phyloP scores from a whole-genome alignment of 441 rosid species.

The Eutrema salsugineum region DNA sequence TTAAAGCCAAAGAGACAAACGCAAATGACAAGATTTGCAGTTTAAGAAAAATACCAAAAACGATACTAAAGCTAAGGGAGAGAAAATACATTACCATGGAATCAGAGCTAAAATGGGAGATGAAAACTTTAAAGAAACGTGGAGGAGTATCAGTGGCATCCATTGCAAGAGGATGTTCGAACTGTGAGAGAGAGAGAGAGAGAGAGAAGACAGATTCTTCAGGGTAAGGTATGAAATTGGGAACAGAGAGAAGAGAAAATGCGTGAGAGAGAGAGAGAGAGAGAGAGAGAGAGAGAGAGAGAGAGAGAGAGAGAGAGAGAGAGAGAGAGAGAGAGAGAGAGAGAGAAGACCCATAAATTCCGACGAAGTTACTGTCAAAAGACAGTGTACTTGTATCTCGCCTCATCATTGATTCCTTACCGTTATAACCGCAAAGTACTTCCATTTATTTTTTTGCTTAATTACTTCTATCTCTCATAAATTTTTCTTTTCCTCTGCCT shows the following conservation, averaged over 20 bases:
- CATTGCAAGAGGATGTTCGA: not conserved
- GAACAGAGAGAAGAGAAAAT: not conserved
- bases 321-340: not conserved
- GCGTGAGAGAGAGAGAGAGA: not conserved
- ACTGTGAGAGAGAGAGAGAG: not conserved
- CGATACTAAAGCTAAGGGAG: not conserved
- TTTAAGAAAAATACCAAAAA: not conserved
- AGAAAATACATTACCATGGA: not conserved
- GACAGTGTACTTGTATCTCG: not conserved
- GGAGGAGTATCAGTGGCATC: not conserved
- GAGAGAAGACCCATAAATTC: not conserved
- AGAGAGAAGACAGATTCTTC: not conserved
- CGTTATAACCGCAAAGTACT: not conserved
- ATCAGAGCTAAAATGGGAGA: slow-evolving; percentile 5
- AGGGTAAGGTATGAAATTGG: not conserved
- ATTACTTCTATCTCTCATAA: no score
- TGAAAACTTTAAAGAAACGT: slow-evolving; percentile 6
- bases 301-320: not conserved
- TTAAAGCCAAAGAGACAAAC: not conserved
- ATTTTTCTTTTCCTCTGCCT: not conserved
- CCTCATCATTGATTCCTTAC: not conserved
- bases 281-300: not conserved
- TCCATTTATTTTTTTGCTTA: not conserved
- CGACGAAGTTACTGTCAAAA: not conserved
- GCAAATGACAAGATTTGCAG: not conserved